A percentile compares a stretch with the other conserved stretches of the same genome.
phyloP scores from a whole-genome alignment of 2,329 filamentous ascomycete species.

The Aspergillus sp. region DNA sequence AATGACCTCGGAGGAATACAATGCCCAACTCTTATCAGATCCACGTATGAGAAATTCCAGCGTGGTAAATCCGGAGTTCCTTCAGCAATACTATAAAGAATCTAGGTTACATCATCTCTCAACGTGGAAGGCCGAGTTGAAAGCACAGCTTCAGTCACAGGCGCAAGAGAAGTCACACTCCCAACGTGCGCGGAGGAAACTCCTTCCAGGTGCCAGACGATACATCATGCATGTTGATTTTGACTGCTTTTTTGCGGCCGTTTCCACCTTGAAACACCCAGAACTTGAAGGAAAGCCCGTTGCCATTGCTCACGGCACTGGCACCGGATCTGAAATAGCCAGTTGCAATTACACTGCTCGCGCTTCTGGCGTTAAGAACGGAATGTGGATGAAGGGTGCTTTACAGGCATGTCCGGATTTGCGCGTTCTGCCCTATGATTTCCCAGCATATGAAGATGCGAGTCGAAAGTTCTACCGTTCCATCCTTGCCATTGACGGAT shows the following conservation, averaged over 20 bases:
- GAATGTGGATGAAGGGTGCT: constrained; percentile 98
- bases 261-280: constrained; percentile 77
- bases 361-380: constrained; percentile 85
- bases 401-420: constrained; percentile 79
- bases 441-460: constrained; percentile 88
- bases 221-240: constrained; percentile 97
- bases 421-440: constrained; percentile 92
- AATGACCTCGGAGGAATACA: constrained; percentile 89
- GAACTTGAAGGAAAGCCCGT: constrained; percentile 76
- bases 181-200: constrained; percentile 51
- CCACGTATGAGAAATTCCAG: constrained; percentile 85
- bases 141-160: constrained; percentile 79
- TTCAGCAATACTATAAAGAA: constrained; percentile 93
- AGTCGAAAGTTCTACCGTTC: constrained; percentile 84
- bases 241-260: constrained; percentile 96
- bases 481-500: constrained; percentile 74
- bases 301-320: constrained; percentile 83
- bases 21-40: constrained; percentile 78
- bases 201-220: constrained; percentile 63
- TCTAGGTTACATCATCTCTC: constrained; percentile 93
- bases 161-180: constrained; percentile 65
- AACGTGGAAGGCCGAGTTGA: constrained; percentile 93
- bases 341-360: constrained; percentile 96
- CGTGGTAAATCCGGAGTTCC: constrained; percentile 86
- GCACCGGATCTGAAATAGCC: constrained; percentile 88